Base-by-base conservation (phyloP, 1,284 basidiomycete genomes). In the Peniophora sp. region DNA sequence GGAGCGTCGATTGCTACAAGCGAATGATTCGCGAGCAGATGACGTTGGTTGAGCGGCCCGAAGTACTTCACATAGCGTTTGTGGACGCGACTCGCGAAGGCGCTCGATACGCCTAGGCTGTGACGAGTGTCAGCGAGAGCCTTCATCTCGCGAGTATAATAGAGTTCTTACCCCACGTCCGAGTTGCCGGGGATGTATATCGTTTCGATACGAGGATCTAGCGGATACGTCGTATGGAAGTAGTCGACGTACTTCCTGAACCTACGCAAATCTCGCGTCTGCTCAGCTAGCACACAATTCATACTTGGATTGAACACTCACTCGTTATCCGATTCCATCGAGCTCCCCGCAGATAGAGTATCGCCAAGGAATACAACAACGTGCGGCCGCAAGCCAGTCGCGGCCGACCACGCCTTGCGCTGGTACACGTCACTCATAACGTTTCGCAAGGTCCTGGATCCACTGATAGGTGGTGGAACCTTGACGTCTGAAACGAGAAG, bases 151-250 rank as follows among this genome's bases (percentile, higher is more conserved):
- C 55, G 22, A 59, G 52, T 32, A 47, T 48, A 34, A 45, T 36
- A 27, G 36, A 36, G 52, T 15, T 65, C 74, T 52, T 55, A 88
- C 78, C 85, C 88, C 43, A 94, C 74, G 59, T 95, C 92, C 62
- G 90, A 86, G 60, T 95, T 95, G 11, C 92, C 92, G 1, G 89
- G 86, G n/a, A 93, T 67, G 60, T 82, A 85, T 65, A 84, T 79
- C 24, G 76, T 72, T 0, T 75, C 69, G 0, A 73, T 66, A 20
- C 67, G 62, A 10, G 64, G 56, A 14, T 57, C 54, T 9, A 76
- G 58, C 11, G 70, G 64, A 65, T 91, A 90, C 52, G 85, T 81
- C 5, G 68, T 70, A 52, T 73, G 75, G 67, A 87, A 92, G 49
- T 81, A 77, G 17, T 64, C 56, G 44, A 72, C 72, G 57, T 88